Evolutionary conservation across 1,284 basidiomycete species (phyloP).

Genomic region (Kwoniella shivajii): DNA sequence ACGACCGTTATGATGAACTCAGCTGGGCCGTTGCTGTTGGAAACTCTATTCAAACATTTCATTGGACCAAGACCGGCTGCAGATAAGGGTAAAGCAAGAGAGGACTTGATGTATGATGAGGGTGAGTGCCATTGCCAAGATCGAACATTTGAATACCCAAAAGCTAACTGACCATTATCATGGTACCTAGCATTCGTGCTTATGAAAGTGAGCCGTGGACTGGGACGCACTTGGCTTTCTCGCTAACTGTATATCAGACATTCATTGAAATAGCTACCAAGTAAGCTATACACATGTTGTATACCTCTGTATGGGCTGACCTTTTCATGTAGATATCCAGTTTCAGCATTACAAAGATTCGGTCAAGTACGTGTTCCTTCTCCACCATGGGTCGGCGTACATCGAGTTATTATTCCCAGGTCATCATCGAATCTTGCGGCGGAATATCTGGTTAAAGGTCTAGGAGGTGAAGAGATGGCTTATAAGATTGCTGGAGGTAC

Average conservation of each 20-base stretch:
- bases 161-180: constrained; percentile 14
- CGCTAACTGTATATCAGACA: constrained; percentile 53
- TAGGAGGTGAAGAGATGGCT: constrained; percentile 79
- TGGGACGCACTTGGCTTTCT: neutral
- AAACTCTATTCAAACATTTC: constrained; percentile 80
- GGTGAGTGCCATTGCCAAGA: constrained; percentile 35
- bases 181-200: constrained; percentile 70
- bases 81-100: constrained; percentile 41
- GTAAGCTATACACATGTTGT: constrained; percentile 26
- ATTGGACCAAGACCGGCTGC: constrained; percentile 59
- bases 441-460: constrained; percentile 69
- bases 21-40: constrained; percentile 70
- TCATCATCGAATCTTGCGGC: constrained; percentile 77
- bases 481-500: constrained; percentile 79
- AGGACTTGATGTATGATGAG: constrained; percentile 80
- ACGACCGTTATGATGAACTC: neutral
- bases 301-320: neutral
- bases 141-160: neutral
- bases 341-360: constrained; percentile 83
- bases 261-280: constrained; percentile 64
- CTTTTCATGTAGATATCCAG: constrained; percentile 62
- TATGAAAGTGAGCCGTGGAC: constrained; percentile 63
- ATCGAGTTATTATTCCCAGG: constrained; percentile 67
- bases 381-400: constrained; percentile 83
- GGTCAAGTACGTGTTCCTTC: constrained; percentile 82